phyloP scores from a whole-genome alignment of 2,329 filamentous ascomycete species.

The Claviceps sp. region DNA sequence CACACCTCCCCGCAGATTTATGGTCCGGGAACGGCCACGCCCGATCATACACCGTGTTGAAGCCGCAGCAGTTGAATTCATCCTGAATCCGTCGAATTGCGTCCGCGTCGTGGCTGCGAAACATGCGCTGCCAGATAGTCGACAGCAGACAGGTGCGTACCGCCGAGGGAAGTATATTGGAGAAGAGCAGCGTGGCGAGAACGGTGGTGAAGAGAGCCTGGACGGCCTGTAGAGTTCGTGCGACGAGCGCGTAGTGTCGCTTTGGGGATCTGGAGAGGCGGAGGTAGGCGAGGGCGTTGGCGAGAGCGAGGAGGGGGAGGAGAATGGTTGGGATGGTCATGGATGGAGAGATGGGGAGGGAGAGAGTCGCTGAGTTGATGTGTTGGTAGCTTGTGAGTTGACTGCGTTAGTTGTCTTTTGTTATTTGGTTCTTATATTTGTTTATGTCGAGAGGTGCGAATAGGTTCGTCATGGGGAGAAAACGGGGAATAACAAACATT shows the following conservation, averaged over 20 bases:
- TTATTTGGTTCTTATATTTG: background rate
- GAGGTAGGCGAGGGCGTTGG: background rate
- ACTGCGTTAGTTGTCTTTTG: background rate
- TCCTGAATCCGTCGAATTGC: constrained; percentile 47
- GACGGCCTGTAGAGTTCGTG: constrained; percentile 2
- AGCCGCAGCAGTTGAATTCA: constrained; percentile 48
- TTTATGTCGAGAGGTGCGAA: no score
- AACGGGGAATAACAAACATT: background rate
- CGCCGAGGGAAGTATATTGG: constrained; percentile 6
- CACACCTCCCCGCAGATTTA: constrained; percentile 21
- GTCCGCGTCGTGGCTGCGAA: constrained; percentile 27
- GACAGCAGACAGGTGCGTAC: constrained; percentile 9
- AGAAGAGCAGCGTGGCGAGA: constrained; percentile 10
- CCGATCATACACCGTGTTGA: constrained; percentile 39
- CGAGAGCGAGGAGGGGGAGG: background rate
- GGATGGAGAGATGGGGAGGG: constrained; percentile 3
- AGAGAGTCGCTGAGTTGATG: constrained; percentile 1
- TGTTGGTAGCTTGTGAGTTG: constrained; percentile 2
- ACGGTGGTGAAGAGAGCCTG: constrained; percentile 7
- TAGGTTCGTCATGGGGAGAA: background rate
- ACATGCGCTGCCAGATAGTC: constrained; percentile 11
- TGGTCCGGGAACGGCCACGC: constrained; percentile 41
- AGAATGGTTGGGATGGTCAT: constrained; percentile 1
- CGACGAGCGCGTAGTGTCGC: background rate
- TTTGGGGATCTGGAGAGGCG: background rate